Conservation (phyloP, 2,329 filamentous ascomycete species). For the Talaromyces verruculosus region DNA sequence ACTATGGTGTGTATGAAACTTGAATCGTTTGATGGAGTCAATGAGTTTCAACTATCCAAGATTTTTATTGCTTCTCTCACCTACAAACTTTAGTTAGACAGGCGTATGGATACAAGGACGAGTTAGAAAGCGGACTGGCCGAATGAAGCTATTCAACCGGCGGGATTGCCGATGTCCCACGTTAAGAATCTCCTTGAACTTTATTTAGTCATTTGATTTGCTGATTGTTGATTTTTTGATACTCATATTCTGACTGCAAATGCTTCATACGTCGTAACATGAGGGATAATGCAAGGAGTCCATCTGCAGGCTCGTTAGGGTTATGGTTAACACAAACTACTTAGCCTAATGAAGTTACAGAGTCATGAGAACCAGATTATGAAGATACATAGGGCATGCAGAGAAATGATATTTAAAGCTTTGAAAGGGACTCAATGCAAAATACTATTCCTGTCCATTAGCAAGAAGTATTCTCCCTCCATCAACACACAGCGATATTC, state of each 20-base stretch:
- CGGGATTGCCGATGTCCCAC: slow-evolving; percentile 6
- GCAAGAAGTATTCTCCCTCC: slow-evolving; percentile 44
- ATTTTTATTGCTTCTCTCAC: neutral
- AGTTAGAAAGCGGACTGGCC: slow-evolving; percentile 6
- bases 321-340: neutral
- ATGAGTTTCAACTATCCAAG: neutral
- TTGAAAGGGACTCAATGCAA: neutral
- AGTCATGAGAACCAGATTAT: neutral
- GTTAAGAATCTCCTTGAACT: neutral
- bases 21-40: neutral
- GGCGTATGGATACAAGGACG: neutral
- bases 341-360: too few relatives aligned
- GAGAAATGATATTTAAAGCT: neutral
- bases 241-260: neutral
- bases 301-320: neutral
- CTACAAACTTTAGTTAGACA: neutral
- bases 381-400: neutral
- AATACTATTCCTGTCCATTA: slow-evolving; percentile 38
- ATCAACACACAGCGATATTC: slow-evolving; percentile 42
- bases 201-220: neutral
- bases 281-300: neutral
- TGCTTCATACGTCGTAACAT: neutral
- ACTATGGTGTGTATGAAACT: neutral
- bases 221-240: neutral
- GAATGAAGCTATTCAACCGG: slow-evolving; percentile 11